A percentile compares a stretch with the other conserved stretches of the same genome.
phyloP scores from a whole-genome alignment of 768 basidiomycete species.

The Mycena olivaceomarginata region DNA sequence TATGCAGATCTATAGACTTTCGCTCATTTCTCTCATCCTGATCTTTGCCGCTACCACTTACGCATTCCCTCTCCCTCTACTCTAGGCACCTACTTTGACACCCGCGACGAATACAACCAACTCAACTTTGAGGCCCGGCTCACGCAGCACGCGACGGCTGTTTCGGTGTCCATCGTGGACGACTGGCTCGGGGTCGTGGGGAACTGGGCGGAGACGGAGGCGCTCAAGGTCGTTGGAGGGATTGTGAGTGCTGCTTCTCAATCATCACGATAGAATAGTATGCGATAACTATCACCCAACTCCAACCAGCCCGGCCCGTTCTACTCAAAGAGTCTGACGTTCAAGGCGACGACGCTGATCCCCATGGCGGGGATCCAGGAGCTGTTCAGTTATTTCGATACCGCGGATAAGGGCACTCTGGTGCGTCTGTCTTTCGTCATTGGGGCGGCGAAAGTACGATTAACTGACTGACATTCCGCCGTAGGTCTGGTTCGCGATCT shows the following conservation, averaged over 20 bases:
- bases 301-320: constrained; percentile 37
- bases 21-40: no score
- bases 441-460: no score
- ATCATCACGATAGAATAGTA: no score
- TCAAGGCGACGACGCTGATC: constrained; percentile 40
- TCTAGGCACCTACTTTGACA: constrained; percentile 41
- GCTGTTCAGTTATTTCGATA: constrained; percentile 41
- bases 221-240: constrained; percentile 36
- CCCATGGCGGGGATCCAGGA: constrained; percentile 36
- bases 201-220: constrained; percentile 43
- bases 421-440: constrained; percentile 3
- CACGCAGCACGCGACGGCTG: constrained; percentile 20
- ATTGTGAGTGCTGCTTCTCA: constrained; percentile 27
- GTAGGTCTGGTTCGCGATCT: constrained; percentile 47
- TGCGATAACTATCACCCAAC: not conserved
- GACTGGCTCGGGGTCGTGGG: constrained; percentile 41
- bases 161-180: constrained; percentile 34
- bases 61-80: no score
- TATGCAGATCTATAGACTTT: no score
- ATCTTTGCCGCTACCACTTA: no score
- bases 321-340: constrained; percentile 44
- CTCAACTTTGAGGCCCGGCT: constrained; percentile 40
- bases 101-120: constrained; percentile 43
- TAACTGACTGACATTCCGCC: not conserved
- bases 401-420: constrained; percentile 42